Evolutionary conservation across 1,139 yeast species (phyloP).

Genomic region (Blastobotrys persicus): DNA sequence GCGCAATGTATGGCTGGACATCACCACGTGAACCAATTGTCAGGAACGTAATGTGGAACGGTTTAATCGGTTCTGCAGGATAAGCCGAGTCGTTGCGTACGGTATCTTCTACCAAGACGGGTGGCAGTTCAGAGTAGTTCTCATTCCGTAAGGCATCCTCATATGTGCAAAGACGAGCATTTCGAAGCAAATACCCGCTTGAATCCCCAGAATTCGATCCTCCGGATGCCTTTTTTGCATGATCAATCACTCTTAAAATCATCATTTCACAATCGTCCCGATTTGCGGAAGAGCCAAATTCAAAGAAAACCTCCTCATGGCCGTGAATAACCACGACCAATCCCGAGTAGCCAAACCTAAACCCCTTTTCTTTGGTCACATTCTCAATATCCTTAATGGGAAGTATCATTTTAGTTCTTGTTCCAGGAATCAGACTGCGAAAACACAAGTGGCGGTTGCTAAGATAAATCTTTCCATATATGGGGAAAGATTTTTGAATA

Average conservation of each 20-base stretch:
- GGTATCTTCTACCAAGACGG: conserved; percentile 10
- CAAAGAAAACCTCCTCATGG: conserved; percentile 72
- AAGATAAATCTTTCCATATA: conserved; percentile 78
- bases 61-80: conserved; percentile 27
- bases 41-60: conserved; percentile 62
- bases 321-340: conserved; percentile 66
- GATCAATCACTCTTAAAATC: conserved; percentile 52
- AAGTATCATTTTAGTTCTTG: conserved; percentile 76
- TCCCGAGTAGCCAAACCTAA: conserved; percentile 65
- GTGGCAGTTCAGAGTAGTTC: conserved; percentile 16
- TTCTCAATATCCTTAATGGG: conserved; percentile 72
- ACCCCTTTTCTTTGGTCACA: conserved; percentile 63
- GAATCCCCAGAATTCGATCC: conserved; percentile 11
- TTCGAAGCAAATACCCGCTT: conserved; percentile 21
- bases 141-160: conserved; percentile 31
- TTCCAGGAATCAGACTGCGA: conserved; percentile 76
- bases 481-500: conserved; percentile 66
- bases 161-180: conserved; percentile 34
- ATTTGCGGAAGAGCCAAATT: conserved; percentile 62
- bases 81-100: conserved; percentile 12
- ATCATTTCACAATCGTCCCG: conserved; percentile 72
- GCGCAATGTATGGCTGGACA: conserved; percentile 91
- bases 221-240: not conserved
- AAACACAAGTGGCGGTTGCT: conserved; percentile 70
- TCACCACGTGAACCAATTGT: conserved; percentile 96